Evolutionary conservation across 2,329 filamentous ascomycete species (phyloP).

Genomic region (Xylariaceae sp.): DNA sequence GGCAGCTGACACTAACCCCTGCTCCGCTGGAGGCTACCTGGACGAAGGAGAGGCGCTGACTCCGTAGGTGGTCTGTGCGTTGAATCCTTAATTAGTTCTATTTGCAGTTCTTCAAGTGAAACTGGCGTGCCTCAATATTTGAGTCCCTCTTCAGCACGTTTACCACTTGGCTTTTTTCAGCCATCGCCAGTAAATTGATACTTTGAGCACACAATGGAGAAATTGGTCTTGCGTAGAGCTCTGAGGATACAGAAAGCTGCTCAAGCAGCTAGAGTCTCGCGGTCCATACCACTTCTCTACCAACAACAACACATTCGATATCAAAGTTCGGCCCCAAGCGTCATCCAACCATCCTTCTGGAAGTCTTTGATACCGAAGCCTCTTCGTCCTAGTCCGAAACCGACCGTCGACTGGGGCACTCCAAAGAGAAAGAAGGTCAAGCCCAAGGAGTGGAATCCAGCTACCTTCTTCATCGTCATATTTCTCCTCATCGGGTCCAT

Average conservation of each 20-base stretch:
- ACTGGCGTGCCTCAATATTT: neutral
- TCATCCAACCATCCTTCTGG: conserved; percentile 70
- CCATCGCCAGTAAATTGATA: neutral
- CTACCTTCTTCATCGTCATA: conserved; percentile 81
- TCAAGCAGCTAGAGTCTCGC: conserved; percentile 5
- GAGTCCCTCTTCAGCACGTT: neutral
- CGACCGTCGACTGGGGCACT: conserved; percentile 36
- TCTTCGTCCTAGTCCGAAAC: conserved; percentile 54
- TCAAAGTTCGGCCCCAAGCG: conserved; percentile 53
- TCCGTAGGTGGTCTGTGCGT: too few relatives aligned
- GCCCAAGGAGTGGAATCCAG: conserved; percentile 76
- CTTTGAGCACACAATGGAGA: conserved; percentile 22
- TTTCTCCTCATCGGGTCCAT: conserved; percentile 92
- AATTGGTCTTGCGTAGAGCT: conserved; percentile 25
- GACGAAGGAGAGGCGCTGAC: too few relatives aligned
- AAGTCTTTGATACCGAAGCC: conserved; percentile 71
- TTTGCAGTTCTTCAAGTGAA: too few relatives aligned
- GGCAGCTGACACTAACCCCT: neutral
- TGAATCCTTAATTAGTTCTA: too few relatives aligned
- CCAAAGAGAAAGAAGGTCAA: conserved; percentile 47
- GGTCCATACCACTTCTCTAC: conserved; percentile 6
- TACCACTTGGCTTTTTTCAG: neutral
- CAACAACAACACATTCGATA: conserved; percentile 29
- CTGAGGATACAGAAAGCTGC: conserved; percentile 20
- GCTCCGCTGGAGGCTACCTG: neutral